Percentiles rank a stretch among this genome's conserved stretches.
phyloP scores from a whole-genome alignment of 2,329 filamentous ascomycete genomes.

The Penicillium sp. region DNA sequence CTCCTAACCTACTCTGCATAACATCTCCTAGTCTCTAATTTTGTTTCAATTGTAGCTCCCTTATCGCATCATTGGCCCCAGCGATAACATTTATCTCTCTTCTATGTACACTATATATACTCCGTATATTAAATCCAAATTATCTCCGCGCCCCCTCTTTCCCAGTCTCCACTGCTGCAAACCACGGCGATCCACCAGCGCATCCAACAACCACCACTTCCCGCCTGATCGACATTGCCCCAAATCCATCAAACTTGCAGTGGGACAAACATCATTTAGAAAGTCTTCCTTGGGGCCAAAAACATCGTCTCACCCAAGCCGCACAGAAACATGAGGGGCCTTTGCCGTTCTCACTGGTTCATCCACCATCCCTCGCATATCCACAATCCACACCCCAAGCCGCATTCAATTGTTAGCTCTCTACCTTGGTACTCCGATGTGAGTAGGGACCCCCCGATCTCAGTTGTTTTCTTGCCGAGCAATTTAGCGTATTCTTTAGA shows the following conservation, averaged over 20 bases:
- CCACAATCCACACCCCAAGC: neutral
- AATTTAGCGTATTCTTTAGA: slow-evolving; percentile 3
- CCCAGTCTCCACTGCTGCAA: slow-evolving; percentile 7
- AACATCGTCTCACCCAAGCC: neutral
- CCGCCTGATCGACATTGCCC: slow-evolving; percentile 31
- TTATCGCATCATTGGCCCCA: neutral
- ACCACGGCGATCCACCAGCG: slow-evolving; percentile 16
- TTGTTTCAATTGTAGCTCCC: neutral
- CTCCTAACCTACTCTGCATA: too few relatives aligned
- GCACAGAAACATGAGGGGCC: neutral
- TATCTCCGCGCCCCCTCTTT: slow-evolving; percentile 1
- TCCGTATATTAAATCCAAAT: neutral
- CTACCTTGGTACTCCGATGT: slow-evolving; percentile 11
- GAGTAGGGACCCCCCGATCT: slow-evolving; percentile 11
- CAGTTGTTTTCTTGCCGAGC: neutral
- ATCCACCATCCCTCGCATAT: neutral
- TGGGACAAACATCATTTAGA: neutral
- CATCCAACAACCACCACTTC: slow-evolving; percentile 13
- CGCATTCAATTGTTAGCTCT: neutral
- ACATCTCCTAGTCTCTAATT: neutral
- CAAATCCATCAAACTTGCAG: slow-evolving; percentile 7
- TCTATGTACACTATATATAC: too few relatives aligned
- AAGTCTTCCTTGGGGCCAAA: neutral
- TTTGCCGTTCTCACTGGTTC: neutral
- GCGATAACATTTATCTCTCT: neutral